Evolutionary conservation across 2,329 filamentous ascomycete genomes (phyloP), one percentile per base, ranked within the genome.

Genomic region (Venturia asperata): DNA sequence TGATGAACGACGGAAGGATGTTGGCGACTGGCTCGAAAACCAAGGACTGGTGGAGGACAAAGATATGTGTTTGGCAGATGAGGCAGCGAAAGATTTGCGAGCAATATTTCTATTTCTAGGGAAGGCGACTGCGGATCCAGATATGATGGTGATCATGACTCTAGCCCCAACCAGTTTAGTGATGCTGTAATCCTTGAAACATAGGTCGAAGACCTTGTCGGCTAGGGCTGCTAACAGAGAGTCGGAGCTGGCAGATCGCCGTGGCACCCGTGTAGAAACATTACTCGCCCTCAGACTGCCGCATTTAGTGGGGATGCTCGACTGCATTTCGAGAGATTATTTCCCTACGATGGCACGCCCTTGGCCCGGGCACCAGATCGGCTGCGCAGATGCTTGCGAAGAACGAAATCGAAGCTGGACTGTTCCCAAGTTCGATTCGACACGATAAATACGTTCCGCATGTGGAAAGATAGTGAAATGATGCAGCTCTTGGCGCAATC

Each of bases 1-100:
- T 76, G 60, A 27, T 70, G 62, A 34, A 27, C 39, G 39, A 42
- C 41, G 17, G 30, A 43, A 39, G 37, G 21, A 27, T 27, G 27
- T 37, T 21, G 52, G 34, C 11, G 19, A 24, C 15, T 34, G 30
- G 19, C 52, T n/a, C 21, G 11, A 24, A 47, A 21, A n/a, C 7
- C 21, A 27, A 21, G 30, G 19, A 13, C 1, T 58, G 30, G 24
- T 58, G 52, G 19, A 34, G 19, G 52, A n/a, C n/a, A 37, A 17
- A 24, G 19, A 58, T n/a, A n/a, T 37, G 37, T 58, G 52, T 43
- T 42, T 62, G 30, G 27, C 27, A n/a, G 7, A 30, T 4, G 6
- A 21, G 37, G 43, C 24, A 43, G 21, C n/a, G 37, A 62, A 43
- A 42, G 37, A n/a, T 39, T 37, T 2, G 17, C 52, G 30, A 37